phyloP scores from a whole-genome alignment of 768 basidiomycete species.

The Tylopilus sp. region DNA sequence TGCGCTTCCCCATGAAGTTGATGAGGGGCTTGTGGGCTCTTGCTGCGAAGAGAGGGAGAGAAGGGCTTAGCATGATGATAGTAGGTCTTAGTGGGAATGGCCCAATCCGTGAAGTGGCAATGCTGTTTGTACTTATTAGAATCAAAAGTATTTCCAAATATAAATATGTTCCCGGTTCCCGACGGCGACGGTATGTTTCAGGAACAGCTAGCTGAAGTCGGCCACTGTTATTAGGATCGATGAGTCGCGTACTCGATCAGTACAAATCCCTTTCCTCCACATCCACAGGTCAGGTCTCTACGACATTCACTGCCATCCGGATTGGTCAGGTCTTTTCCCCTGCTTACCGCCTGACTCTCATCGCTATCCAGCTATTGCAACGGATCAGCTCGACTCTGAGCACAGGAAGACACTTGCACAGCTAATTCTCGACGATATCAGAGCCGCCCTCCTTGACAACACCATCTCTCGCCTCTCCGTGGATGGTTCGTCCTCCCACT shows the following conservation, averaged over 20 bases:
- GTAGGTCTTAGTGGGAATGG: neutral
- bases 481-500: slow-evolving; percentile 44
- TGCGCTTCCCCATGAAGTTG: slow-evolving; percentile 57
- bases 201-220: neutral
- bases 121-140: slow-evolving; percentile 23
- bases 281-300: slow-evolving; percentile 4
- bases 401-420: slow-evolving; percentile 56
- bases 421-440: slow-evolving; percentile 58
- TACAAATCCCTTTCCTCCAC: slow-evolving; percentile 18
- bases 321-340: slow-evolving; percentile 11
- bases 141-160: slow-evolving; percentile 19
- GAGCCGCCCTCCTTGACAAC: slow-evolving; percentile 30
- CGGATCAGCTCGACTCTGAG: slow-evolving; percentile 31
- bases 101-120: slow-evolving; percentile 4
- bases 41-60: slow-evolving; percentile 36
- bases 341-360: slow-evolving; percentile 13
- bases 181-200: slow-evolving; percentile 1
- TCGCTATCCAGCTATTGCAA: slow-evolving; percentile 8
- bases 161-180: slow-evolving; percentile 6
- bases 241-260: slow-evolving; percentile 16
- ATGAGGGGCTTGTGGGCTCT: slow-evolving; percentile 59
- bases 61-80: slow-evolving; percentile 29
- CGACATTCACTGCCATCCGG: slow-evolving; percentile 13
- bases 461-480: slow-evolving; percentile 47
- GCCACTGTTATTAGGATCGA: neutral